Evolutionary conservation across 139 green algal species (phyloP).

Genomic region (Ettlia oleoabundans): DNA sequence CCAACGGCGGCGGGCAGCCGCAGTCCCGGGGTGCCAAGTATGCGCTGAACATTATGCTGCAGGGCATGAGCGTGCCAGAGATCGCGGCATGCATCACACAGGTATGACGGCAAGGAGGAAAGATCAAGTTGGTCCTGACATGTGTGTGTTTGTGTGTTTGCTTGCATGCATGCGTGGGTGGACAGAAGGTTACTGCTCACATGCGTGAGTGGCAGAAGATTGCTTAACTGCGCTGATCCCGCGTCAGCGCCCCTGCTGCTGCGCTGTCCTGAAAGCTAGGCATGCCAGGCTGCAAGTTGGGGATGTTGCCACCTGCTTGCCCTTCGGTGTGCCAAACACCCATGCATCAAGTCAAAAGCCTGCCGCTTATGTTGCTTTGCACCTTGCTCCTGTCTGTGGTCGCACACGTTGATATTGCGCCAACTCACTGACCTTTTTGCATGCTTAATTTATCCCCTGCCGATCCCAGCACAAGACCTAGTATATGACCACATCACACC

Average conservation of each 20-base stretch:
- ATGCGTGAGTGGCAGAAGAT: too few species aligned
- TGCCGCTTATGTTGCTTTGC: too few species aligned
- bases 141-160: not conserved
- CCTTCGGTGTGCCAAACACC: too few species aligned
- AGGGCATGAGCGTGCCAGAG: conserved; percentile 47
- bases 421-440: too few species aligned
- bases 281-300: not conserved
- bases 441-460: too few species aligned
- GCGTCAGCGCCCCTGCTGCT: not conserved
- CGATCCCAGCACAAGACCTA: too few species aligned
- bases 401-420: too few species aligned
- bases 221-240: not conserved
- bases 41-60: conserved; percentile 91
- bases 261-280: not conserved
- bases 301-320: not conserved
- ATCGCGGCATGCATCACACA: conserved; percentile 35
- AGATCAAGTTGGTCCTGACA: too few species aligned
- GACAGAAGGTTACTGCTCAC: too few species aligned
- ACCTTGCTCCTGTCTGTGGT: too few species aligned
- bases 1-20: conserved; percentile 15
- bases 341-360: too few species aligned
- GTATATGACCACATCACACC: not conserved
- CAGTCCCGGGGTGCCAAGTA: conserved; percentile 84
- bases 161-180: not conserved
- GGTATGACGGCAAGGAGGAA: too few species aligned